Base-by-base conservation (phyloP, 352 stramenopile species). In the Pythium rishiriense region DNA sequence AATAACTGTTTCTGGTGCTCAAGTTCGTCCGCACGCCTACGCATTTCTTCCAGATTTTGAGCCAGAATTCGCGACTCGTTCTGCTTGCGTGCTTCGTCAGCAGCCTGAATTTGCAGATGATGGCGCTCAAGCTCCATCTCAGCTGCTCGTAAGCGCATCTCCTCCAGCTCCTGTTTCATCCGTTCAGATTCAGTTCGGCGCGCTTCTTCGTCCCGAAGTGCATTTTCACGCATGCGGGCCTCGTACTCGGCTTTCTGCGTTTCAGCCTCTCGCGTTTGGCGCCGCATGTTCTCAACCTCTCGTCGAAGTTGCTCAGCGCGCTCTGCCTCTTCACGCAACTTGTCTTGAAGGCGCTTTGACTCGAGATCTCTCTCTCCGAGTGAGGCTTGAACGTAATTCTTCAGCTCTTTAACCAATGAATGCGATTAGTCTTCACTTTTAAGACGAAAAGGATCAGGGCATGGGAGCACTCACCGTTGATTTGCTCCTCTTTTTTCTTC, bases 291-390 rank as follows among this genome's bases (percentile, higher is more conserved):
- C 63, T 88, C 74, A 22, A 93, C 75, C 35, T 85, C 71, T 24
- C 78, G 63, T 55, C 84, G 73, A 3, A 90, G 59, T 37, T 85
- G 69, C 50, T 78, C 76, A 39, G 79, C 75, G 35, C 78, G 78
- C 25, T 85, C 73, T 31, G 76, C 80, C 60, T 93, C 81, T 41
- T 79, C 66, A 25, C 78, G 74, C 41, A 93, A 51, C 43, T 92
- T 72, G 12, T 89, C 73, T 33, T 80, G 78, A 46, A 93, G 69
- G 19, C 55, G 79, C 62, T 91, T 88, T 1, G 86, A 84, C 51
- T 95, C 84, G 46, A 50, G 70, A 12, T 91, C 81, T 19, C 77
- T 82, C 53, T 93, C 81, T 22, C 71, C 75, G 22, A 90, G 70
- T 33, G 81, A 90, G 46, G 84, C 85, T 25, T 88, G 68, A 2